Evolutionary conservation across 116 monocot species (phyloP).

Genomic region (Iris pallida): DNA sequence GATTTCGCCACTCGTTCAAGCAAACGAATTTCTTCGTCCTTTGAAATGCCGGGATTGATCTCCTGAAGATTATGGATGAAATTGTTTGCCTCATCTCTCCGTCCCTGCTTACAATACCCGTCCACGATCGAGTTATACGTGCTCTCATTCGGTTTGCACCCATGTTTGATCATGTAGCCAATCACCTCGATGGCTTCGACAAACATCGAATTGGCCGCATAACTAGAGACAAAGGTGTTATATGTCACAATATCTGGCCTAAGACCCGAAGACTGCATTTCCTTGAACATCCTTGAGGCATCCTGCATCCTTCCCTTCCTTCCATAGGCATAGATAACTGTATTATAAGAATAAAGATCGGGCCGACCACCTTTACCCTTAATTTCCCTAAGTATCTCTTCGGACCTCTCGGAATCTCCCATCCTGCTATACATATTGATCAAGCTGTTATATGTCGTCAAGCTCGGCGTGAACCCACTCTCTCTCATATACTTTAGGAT

Average conservation of each 20-base stretch:
- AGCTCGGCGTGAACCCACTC: conserved; percentile 52
- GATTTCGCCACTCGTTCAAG: conserved; percentile 36
- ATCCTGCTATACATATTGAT: conserved; percentile 72
- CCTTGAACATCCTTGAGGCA: conserved; percentile 83
- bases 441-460: conserved; percentile 79
- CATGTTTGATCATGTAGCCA: conserved; percentile 61
- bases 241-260: conserved; percentile 84
- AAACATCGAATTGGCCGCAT: conserved; percentile 77
- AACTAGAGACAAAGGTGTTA: conserved; percentile 75
- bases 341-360: conserved; percentile 85
- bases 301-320: conserved; percentile 70
- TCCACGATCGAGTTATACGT: conserved; percentile 78
- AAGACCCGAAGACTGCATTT: conserved; percentile 64
- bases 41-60: conserved; percentile 47
- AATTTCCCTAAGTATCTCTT: conserved; percentile 69
- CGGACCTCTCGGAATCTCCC: conserved; percentile 69
- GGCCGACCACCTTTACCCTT: conserved; percentile 49
- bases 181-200: conserved; percentile 79
- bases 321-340: conserved; percentile 86
- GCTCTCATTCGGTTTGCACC: conserved; percentile 76
- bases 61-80: conserved; percentile 55
- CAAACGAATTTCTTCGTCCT: conserved; percentile 40
- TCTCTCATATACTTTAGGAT: conserved; percentile 69
- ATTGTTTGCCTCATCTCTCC: conserved; percentile 51
- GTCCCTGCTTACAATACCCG: conserved; percentile 58